Conservation (phyloP, 2,329 filamentous ascomycete species). For the Nigrospora oryzae region DNA sequence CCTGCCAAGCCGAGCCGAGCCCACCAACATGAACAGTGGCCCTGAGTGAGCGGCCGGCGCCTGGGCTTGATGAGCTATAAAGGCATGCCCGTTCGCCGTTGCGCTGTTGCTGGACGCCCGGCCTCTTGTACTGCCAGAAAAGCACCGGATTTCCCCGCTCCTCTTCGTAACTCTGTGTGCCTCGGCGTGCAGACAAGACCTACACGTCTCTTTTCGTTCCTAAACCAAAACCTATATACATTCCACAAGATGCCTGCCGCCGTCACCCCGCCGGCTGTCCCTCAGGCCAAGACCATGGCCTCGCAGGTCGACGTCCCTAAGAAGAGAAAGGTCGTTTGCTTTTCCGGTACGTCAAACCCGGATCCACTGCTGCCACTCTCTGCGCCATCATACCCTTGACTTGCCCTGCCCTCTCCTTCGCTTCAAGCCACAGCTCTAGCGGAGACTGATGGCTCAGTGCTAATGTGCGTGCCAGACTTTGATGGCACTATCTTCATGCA, state of each 20-base stretch:
- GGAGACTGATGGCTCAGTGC: not conserved
- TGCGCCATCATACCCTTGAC: not conserved
- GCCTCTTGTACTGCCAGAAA: no score
- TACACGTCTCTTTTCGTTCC: not conserved
- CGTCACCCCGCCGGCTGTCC: conserved; percentile 23
- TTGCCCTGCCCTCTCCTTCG: not conserved
- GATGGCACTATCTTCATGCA: conserved; percentile 67
- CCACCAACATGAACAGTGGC: no score
- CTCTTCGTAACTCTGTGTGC: no score
- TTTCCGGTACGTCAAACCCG: conserved; percentile 34
- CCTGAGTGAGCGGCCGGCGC: no score
- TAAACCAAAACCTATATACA: not conserved
- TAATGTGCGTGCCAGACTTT: conserved; percentile 41
- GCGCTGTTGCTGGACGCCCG: no score
- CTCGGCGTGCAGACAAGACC: no score
- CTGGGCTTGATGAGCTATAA: no score
- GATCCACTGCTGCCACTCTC: no score
- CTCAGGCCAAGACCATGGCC: conserved; percentile 17
- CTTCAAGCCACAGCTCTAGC: no score
- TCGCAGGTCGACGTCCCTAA: conserved; percentile 24
- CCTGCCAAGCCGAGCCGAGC: no score
- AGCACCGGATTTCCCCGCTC: no score
- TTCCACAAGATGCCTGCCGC: conserved; percentile 28
- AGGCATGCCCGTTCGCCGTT: no score
- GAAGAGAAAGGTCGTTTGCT: conserved; percentile 49